Evolutionary conservation across 495 filamentous ascomycete genomes (phyloP), one percentile per base, ranked within the genome.

Genomic region (Penicillium samsonianum): DNA sequence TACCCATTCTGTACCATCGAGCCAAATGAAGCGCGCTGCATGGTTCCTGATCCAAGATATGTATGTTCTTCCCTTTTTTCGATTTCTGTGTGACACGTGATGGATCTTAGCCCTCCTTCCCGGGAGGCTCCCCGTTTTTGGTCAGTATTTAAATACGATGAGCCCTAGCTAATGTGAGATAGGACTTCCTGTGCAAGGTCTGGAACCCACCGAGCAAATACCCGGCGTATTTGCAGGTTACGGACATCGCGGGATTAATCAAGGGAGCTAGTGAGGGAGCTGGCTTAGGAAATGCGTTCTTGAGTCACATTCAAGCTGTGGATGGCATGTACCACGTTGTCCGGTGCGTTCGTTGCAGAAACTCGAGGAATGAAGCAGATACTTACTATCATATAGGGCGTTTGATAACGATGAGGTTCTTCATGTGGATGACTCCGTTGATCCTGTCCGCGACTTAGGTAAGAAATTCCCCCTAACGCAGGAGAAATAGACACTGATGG

Each of bases 341-440:
- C 42, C 42, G 42, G 42, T 44, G 11, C 42, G 42, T n/a, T 44
- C 2, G 11, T 23, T 7, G 5, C 4, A 22, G 22, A 9, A 25
- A 22, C 12, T 14, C 1, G 20, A 38, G 16, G 1, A 44, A 44
- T 14, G 20, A 44, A 25, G 42, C 42, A 44, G 20, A 20, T 14
- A 25, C 42, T 44, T 44, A 44, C 42, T 8, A 44, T 23, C 8
- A 12, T 3, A 44, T 6, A 44, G 42, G 5, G 42, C 42, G 12
- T 44, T 44, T 25, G 42, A 44, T 23, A 44, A 44, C 12, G 42
- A 44, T 25, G 42, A 44, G 42, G 42, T 44, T 25, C 42, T 44
- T 16, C 42, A 44, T 16, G 42, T 44, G 42, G 42, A 44, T 25
- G 42, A 44, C 42, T 44, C 42, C 5, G 42, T 44, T 22, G 42